phyloP scores from a whole-genome alignment of 306 rosid species.

The Glycyrrhiza uralensis region DNA sequence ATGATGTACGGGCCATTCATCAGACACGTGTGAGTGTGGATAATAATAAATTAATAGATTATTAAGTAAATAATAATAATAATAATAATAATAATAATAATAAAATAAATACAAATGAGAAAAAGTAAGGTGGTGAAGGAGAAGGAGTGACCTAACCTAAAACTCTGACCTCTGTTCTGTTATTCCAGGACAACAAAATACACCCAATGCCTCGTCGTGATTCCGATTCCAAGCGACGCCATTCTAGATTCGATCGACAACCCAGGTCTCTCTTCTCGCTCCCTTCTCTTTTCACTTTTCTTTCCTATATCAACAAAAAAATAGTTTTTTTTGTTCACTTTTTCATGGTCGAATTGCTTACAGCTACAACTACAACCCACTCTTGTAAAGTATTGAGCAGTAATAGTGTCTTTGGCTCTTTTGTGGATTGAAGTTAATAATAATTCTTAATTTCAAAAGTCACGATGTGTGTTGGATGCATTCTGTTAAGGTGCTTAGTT shows the following conservation, averaged over 20 bases:
- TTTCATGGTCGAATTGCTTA: background rate
- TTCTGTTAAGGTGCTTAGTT: too few relatives aligned
- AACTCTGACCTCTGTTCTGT: background rate
- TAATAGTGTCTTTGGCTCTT: too few relatives aligned
- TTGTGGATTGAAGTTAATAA: too few relatives aligned
- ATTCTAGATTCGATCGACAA: conserved; percentile 60
- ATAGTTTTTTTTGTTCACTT: background rate
- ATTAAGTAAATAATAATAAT: too few relatives aligned
- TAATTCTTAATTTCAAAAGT: background rate
- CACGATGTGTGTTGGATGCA: too few relatives aligned
- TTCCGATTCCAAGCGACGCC: conserved; percentile 60
- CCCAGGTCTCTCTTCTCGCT: conserved; percentile 23
- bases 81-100: too few relatives aligned
- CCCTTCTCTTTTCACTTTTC: too few relatives aligned
- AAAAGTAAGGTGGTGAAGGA: too few relatives aligned
- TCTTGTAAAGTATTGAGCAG: background rate
- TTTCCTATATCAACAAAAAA: background rate
- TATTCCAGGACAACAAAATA: background rate
- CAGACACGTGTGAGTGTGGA: too few relatives aligned
- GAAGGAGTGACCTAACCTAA: background rate
- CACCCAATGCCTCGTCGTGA: conserved; percentile 58
- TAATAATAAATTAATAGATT: too few relatives aligned
- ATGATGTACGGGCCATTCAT: too few relatives aligned
- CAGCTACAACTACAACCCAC: background rate
- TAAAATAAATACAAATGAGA: too few relatives aligned